phyloP scores from a whole-genome alignment of 345 rosid genomes.

The Aurinia saxatilis region DNA sequence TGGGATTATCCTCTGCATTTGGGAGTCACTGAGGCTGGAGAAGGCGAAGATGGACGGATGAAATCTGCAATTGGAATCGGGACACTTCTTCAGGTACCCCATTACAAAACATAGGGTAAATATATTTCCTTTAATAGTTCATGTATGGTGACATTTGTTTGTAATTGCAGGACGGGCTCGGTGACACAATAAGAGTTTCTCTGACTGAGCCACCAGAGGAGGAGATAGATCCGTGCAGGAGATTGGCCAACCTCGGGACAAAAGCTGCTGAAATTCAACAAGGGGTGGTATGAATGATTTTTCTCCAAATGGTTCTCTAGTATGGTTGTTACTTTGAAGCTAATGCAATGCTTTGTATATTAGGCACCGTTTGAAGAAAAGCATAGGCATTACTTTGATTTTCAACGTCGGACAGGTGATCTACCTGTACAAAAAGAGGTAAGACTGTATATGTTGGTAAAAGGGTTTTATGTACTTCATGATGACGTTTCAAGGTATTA shows the following conservation, averaged over 20 bases:
- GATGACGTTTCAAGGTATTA: background rate
- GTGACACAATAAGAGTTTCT: conserved; percentile 96
- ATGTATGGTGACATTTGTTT: background rate
- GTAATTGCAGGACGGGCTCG: conserved; percentile 78
- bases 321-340: background rate
- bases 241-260: conserved; percentile 86
- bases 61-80: conserved; percentile 98
- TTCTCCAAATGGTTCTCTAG: background rate
- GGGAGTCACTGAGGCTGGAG: conserved; percentile 99
- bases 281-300: conserved; percentile 83
- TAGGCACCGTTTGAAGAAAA: conserved; percentile 97
- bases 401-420: conserved; percentile 79
- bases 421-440: conserved; percentile 93
- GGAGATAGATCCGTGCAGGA: conserved; percentile 94
- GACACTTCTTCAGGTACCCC: conserved; percentile 81
- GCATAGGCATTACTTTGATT: conserved; percentile 87
- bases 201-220: conserved; percentile 93
- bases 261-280: conserved; percentile 73
- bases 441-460: conserved; percentile 2
- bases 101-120: background rate
- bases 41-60: conserved; percentile 99
- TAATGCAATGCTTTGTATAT: conserved; percentile 5
- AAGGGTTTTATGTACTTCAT: background rate
- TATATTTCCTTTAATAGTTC: background rate
- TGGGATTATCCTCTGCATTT: conserved; percentile 98